A percentile compares a stretch with the other conserved stretches of the same genome.
These are phyloP conservation scores for Aspergillus melleus DNA, from an alignment of 2,329 filamentous ascomycete species.

Conservation along the genomic window DNA sequence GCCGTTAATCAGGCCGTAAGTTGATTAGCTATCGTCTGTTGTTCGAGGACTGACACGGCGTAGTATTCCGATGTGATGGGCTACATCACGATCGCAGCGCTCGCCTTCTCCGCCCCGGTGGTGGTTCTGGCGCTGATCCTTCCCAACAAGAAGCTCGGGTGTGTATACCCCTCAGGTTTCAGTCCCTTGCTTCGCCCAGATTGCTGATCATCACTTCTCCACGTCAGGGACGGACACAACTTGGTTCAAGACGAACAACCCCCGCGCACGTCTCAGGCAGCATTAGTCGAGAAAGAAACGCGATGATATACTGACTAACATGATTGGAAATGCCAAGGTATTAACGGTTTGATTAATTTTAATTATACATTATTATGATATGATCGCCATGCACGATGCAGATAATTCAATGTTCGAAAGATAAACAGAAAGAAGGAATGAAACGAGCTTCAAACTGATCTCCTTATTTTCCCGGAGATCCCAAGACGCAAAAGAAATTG, in stretches of 20 bases:
- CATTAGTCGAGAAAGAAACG: conserved; percentile 4
- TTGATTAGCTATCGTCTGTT: neutral
- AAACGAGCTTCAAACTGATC: neutral
- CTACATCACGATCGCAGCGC: conserved; percentile 32
- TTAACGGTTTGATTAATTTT: neutral
- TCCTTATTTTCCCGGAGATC: conserved; percentile 30
- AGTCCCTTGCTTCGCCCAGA: neutral
- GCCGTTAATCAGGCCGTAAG: conserved; percentile 45
- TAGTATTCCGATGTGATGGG: conserved; percentile 34
- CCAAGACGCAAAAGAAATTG: conserved; percentile 29
- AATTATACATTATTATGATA: neutral
- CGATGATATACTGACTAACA: neutral
- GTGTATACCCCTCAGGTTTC: conserved; percentile 1
- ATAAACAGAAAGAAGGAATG: neutral
- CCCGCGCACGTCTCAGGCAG: neutral
- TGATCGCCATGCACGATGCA: neutral
- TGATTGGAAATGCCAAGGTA: neutral
- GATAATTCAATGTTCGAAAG: neutral
- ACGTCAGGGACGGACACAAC: conserved; percentile 21
- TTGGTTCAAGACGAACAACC: conserved; percentile 13
- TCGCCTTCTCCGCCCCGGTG: conserved; percentile 29
- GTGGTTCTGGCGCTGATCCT: conserved; percentile 28
- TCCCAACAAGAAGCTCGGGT: conserved; percentile 30
- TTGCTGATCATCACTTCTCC: neutral
- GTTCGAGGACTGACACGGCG: conserved; percentile 3